phyloP scores from a whole-genome alignment of 1,284 basidiomycete genomes.

The Spongispora temasekensis region DNA sequence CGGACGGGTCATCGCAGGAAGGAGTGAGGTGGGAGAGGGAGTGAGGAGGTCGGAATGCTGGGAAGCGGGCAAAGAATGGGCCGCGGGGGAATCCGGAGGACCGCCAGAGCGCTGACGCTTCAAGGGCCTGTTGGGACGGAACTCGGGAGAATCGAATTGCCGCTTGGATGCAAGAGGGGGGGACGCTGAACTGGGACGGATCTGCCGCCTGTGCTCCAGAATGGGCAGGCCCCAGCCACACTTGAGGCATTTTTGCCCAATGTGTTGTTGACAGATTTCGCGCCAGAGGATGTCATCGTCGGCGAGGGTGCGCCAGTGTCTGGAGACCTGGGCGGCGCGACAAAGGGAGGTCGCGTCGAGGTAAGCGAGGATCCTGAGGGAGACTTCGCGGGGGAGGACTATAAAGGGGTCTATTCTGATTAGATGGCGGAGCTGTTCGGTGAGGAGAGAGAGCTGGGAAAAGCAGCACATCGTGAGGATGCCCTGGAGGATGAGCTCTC shows the following conservation, averaged over 20 bases:
- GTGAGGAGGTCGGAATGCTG: constrained; percentile 20
- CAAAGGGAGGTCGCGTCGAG: constrained; percentile 97
- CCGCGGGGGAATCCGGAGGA: neutral
- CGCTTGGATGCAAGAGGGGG: constrained; percentile 40
- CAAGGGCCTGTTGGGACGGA: constrained; percentile 34
- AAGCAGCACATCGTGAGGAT: constrained; percentile 99
- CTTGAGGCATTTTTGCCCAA: constrained; percentile 95
- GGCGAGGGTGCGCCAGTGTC: constrained; percentile 85
- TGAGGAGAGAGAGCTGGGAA: constrained; percentile 95
- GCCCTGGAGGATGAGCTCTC: constrained; percentile 94
- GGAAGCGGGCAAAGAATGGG: constrained; percentile 9
- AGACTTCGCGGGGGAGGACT: constrained; percentile 89
- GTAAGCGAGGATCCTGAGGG: constrained; percentile 87
- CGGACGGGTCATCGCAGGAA: constrained; percentile 65
- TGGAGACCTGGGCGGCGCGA: constrained; percentile 92
- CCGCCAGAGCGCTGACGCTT: constrained; percentile 54
- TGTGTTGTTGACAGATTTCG: constrained; percentile 98
- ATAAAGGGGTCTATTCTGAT: constrained; percentile 96
- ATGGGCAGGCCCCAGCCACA: constrained; percentile 98
- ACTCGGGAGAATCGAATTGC: constrained; percentile 33
- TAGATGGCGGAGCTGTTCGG: constrained; percentile 87
- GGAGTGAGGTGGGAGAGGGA: constrained; percentile 5
- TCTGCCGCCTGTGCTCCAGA: constrained; percentile 71
- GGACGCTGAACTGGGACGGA: constrained; percentile 41
- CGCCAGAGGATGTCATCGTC: constrained; percentile 98